Evolutionary conservation across 2,329 filamentous ascomycete genomes (phyloP).

Genomic region (Colletotrichum navitas): DNA sequence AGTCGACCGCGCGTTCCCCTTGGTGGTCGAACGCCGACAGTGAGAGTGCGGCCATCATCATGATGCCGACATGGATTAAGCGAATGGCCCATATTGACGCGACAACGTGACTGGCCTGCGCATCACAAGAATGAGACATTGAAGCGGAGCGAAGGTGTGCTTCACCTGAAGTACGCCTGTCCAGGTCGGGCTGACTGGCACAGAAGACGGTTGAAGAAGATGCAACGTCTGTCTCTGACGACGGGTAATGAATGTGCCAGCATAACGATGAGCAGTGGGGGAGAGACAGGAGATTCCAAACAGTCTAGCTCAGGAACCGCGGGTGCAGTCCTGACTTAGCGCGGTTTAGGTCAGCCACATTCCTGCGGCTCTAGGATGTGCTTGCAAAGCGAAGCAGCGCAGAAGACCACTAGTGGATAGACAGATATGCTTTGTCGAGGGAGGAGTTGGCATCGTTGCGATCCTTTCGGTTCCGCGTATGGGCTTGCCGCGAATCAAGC

Average conservation of each 20-base stretch:
- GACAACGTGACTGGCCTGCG: background rate
- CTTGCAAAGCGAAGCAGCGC: conserved; percentile 15
- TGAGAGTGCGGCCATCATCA: conserved; percentile 1
- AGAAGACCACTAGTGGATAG: background rate
- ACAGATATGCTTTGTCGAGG: conserved; percentile 7
- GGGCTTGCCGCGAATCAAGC: conserved; percentile 31
- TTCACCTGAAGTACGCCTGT: background rate
- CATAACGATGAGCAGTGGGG: background rate
- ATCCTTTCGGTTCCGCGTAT: conserved; percentile 21
- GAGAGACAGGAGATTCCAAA: background rate
- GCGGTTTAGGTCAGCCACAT: conserved; percentile 8
- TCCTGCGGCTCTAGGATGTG: conserved; percentile 4
- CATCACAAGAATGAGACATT: background rate
- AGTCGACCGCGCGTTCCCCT: conserved; percentile 9
- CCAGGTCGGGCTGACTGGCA: background rate
- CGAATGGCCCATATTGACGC: background rate
- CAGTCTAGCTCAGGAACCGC: conserved; percentile 34
- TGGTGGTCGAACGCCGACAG: background rate
- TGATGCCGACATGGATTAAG: conserved; percentile 4
- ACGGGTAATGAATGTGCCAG: background rate
- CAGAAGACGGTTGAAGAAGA: background rate
- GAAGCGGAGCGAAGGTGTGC: background rate
- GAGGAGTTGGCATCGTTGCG: background rate
- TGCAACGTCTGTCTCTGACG: background rate
- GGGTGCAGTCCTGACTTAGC: conserved; percentile 25